Conservation (phyloP, 306 rosid genomes). For the Mimosa pudica region DNA sequence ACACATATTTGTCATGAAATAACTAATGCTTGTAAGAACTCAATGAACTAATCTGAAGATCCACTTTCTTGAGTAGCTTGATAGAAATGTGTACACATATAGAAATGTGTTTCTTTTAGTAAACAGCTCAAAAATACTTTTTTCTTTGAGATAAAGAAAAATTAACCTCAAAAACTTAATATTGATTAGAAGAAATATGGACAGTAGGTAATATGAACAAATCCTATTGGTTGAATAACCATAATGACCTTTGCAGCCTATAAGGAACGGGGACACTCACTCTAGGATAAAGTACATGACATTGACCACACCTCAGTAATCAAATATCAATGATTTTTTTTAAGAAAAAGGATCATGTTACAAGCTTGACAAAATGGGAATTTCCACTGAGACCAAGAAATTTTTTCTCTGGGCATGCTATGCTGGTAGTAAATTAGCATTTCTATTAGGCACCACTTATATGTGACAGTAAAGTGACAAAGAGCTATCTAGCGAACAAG, state of each 20-base stretch:
- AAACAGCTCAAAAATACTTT: not conserved
- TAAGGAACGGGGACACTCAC: not conserved
- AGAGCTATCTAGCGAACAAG: too few species aligned
- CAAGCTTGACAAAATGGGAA: not conserved
- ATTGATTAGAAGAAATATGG: not conserved
- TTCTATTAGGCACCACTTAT: not conserved
- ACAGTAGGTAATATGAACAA: not conserved
- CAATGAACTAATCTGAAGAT: not conserved
- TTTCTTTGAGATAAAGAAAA: too few species aligned
- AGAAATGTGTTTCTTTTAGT: not conserved
- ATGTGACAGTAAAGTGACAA: not conserved
- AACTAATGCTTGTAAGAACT: not conserved
- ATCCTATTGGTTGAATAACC: not conserved
- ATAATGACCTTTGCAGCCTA: not conserved
- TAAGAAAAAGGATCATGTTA: not conserved
- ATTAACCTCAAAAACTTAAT: too few species aligned
- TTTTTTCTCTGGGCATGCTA: not conserved
- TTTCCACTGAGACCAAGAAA: not conserved
- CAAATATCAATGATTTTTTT: not conserved
- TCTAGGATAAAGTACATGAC: not conserved
- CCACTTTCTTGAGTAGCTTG: not conserved
- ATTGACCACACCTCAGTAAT: not conserved
- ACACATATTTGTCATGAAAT: not conserved
- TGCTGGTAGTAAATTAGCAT: not conserved
- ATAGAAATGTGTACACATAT: too few species aligned